Evolutionary conservation across 164 flowering plant species (phyloP).

Genomic region (Umbilicus rupestris): DNA sequence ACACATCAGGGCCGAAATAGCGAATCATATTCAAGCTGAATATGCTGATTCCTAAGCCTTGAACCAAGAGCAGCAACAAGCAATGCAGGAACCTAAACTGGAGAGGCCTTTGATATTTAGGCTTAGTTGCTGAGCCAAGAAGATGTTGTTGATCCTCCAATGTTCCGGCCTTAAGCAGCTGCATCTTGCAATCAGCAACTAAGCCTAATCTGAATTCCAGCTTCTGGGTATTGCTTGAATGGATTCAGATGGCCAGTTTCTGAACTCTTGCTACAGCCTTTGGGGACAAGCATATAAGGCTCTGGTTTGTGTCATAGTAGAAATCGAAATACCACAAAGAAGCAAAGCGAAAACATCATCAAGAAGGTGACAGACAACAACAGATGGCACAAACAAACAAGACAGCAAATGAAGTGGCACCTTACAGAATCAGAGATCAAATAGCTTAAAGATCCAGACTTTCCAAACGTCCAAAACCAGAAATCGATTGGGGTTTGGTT

Average conservation of each 20-base stretch:
- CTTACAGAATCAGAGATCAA: neutral
- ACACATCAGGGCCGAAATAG: neutral
- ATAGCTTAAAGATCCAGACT: neutral
- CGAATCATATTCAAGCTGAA: neutral
- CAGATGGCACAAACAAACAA: neutral
- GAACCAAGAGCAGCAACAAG: neutral
- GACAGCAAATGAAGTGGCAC: neutral
- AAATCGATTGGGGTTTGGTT: too few relatives aligned
- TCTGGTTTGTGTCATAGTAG: neutral
- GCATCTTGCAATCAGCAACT: neutral
- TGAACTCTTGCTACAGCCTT: neutral
- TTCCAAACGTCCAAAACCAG: neutral
- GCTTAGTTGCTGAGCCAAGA: neutral
- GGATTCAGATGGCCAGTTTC: neutral
- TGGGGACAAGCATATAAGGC: neutral
- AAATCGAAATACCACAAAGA: constrained; percentile 2
- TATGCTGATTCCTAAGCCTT: constrained; percentile 1
- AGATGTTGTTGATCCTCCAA: neutral
- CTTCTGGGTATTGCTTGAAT: too few relatives aligned
- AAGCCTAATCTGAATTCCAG: too few relatives aligned
- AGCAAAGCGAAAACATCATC: neutral
- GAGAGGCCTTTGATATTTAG: neutral
- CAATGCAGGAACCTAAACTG: neutral
- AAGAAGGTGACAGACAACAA: neutral
- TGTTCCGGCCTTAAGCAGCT: neutral